Evolutionary conservation across 345 rosid species (phyloP).

Genomic region (Acer campestre): DNA sequence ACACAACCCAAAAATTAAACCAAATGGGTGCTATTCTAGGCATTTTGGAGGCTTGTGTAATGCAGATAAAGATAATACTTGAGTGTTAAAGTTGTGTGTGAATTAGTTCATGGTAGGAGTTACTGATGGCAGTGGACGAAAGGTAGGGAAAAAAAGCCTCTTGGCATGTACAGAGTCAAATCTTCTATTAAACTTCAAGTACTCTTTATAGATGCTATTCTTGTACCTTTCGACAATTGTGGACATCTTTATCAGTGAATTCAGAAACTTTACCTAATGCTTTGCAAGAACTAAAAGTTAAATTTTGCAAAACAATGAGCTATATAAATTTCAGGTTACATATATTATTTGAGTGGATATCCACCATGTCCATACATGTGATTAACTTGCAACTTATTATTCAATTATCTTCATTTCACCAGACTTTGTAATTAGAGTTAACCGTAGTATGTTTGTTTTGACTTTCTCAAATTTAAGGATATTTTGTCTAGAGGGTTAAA

Average conservation of each 20-base stretch:
- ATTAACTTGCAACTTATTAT: too few relatives aligned
- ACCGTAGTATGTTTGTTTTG: too few relatives aligned
- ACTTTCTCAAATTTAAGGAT: too few relatives aligned
- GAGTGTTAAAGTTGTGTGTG: neutral
- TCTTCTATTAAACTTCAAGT: neutral
- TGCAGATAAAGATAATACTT: neutral
- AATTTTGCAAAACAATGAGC: neutral
- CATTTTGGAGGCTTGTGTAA: neutral
- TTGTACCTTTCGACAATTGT: neutral
- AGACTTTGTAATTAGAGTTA: too few relatives aligned
- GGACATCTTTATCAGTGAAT: neutral
- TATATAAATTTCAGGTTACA: neutral
- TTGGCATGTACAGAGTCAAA: neutral
- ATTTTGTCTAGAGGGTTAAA: too few relatives aligned
- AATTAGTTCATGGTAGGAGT: too few relatives aligned
- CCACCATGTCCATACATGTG: too few relatives aligned
- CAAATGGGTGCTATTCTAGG: neutral
- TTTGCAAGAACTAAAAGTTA: neutral
- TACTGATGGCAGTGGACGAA: neutral
- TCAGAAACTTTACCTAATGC: neutral
- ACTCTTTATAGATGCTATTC: neutral
- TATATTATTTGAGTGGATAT: too few relatives aligned
- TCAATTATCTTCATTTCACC: too few relatives aligned
- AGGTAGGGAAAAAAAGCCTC: neutral
- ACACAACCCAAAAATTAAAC: too few relatives aligned